Evolutionary conservation across 805 yeast genomes (phyloP).

Genomic region (Candida nonsorbophila): DNA sequence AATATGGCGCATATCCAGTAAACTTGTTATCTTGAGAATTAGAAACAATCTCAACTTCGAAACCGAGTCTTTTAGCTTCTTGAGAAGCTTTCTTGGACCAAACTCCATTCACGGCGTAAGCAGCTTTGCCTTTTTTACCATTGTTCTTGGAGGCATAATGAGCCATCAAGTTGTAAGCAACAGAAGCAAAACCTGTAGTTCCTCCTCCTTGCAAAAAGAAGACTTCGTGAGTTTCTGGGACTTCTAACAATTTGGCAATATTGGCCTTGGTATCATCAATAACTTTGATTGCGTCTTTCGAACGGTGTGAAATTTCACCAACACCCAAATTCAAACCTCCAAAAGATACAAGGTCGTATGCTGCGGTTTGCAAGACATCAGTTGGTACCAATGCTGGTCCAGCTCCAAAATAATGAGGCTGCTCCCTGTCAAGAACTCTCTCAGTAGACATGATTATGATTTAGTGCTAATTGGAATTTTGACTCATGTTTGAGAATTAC

Average conservation of each 20-base stretch:
- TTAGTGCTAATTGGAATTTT: background rate
- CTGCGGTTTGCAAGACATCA: slow-evolving; percentile 79
- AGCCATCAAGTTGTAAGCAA: slow-evolving; percentile 78
- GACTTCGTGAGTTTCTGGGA: slow-evolving; percentile 92
- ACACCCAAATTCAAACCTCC: slow-evolving; percentile 73
- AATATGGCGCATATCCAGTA: slow-evolving; percentile 59
- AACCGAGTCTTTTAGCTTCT: slow-evolving; percentile 82
- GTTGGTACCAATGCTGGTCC: slow-evolving; percentile 96
- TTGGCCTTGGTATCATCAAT: slow-evolving; percentile 72
- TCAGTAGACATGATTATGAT: no score
- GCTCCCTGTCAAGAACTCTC: slow-evolving; percentile 52
- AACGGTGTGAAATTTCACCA: slow-evolving; percentile 96
- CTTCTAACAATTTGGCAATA: slow-evolving; percentile 55
- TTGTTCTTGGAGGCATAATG: slow-evolving; percentile 57
- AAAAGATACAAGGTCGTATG: slow-evolving; percentile 72
- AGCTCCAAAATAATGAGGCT: slow-evolving; percentile 91
- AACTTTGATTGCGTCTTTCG: slow-evolving; percentile 71
- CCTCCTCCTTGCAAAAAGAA: slow-evolving; percentile 98
- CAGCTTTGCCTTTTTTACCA: slow-evolving; percentile 74
- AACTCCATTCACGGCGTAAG: slow-evolving; percentile 85
- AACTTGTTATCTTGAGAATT: slow-evolving; percentile 60
- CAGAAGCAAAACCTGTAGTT: slow-evolving; percentile 88
- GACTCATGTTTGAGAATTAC: background rate
- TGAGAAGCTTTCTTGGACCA: slow-evolving; percentile 90
- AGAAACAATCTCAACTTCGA: slow-evolving; percentile 63